phyloP scores from a whole-genome alignment of 345 rosid genomes.

The Schrenkiella parvula region DNA sequence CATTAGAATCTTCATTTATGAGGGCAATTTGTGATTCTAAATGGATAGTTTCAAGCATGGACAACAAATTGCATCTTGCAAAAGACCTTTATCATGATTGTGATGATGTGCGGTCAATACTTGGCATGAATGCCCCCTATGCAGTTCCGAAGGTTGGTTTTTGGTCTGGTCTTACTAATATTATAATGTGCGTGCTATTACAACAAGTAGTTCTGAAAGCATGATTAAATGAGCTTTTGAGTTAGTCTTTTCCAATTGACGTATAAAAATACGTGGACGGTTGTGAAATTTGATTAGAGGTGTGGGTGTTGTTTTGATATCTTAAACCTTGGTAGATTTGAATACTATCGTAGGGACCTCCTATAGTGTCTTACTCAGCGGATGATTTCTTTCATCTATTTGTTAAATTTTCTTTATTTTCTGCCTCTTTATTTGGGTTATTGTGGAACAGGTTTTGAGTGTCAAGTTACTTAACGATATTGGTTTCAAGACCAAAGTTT shows the following conservation, averaged over 20 bases:
- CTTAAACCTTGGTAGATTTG: background rate
- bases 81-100: conserved; percentile 71
- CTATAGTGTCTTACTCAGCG: conserved; percentile 4
- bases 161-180: conserved; percentile 9
- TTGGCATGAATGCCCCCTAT: conserved; percentile 79
- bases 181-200: background rate
- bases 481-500: conserved; percentile 74
- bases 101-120: conserved; percentile 66
- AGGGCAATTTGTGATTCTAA: conserved; percentile 47
- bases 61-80: conserved; percentile 65
- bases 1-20: conserved; percentile 68
- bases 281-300: conserved; percentile 1
- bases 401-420: background rate
- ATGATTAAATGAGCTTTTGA: background rate
- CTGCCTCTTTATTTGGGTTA: conserved; percentile 12
- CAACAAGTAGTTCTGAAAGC: background rate
- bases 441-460: conserved; percentile 61
- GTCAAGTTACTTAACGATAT: conserved; percentile 50
- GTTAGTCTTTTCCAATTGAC: background rate
- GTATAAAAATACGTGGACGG: background rate
- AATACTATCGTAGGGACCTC: conserved; percentile 1
- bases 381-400: conserved; percentile 8
- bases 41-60: conserved; percentile 79
- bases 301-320: conserved; percentile 3
- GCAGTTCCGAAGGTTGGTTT: conserved; percentile 84